These are phyloP conservation scores for Pseudofabraea citricarpa DNA, from an alignment of 2,329 filamentous ascomycete genomes.

Conservation along the genomic window DNA sequence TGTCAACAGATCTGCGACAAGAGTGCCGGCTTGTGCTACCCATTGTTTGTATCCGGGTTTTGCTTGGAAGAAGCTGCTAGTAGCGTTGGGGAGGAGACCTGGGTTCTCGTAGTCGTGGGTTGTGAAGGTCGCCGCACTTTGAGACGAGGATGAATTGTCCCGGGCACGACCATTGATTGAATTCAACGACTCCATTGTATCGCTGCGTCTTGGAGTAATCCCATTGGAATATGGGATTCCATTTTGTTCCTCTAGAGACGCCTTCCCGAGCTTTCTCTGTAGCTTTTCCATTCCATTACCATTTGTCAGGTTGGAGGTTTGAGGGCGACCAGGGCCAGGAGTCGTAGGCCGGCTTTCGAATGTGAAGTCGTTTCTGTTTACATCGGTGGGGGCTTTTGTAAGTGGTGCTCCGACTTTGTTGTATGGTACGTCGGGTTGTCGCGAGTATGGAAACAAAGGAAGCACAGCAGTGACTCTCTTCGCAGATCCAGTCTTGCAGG, in stretches of 20 bases:
- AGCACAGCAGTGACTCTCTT: slow-evolving; percentile 90
- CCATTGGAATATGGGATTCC: slow-evolving; percentile 32
- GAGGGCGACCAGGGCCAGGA: slow-evolving; percentile 66
- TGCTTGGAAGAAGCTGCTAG: slow-evolving; percentile 63
- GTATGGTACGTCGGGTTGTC: slow-evolving; percentile 94
- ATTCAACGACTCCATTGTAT: slow-evolving; percentile 36
- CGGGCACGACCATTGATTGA: slow-evolving; percentile 23
- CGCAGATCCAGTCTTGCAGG: slow-evolving; percentile 91
- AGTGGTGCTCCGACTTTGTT: slow-evolving; percentile 92
- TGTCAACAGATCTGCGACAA: slow-evolving; percentile 89
- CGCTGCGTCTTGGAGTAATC: slow-evolving; percentile 27
- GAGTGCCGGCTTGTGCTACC: slow-evolving; percentile 94
- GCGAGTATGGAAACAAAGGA: slow-evolving; percentile 92
- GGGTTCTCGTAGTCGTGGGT: slow-evolving; percentile 63
- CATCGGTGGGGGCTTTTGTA: slow-evolving; percentile 55
- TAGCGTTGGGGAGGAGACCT: slow-evolving; percentile 41
- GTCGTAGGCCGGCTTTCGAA: slow-evolving; percentile 92
- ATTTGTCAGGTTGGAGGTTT: slow-evolving; percentile 54
- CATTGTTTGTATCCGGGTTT: slow-evolving; percentile 97
- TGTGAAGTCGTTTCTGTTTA: slow-evolving; percentile 62
- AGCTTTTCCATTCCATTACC: slow-evolving; percentile 64
- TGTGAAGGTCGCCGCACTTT: slow-evolving; percentile 36
- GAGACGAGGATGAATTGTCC: slow-evolving; percentile 18
- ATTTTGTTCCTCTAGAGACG: slow-evolving; percentile 55
- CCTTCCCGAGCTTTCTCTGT: slow-evolving; percentile 67